These are phyloP conservation scores for Chaetomium sp. DNA, from an alignment of 2,329 filamentous ascomycete species.

Conservation along the genomic window DNA sequence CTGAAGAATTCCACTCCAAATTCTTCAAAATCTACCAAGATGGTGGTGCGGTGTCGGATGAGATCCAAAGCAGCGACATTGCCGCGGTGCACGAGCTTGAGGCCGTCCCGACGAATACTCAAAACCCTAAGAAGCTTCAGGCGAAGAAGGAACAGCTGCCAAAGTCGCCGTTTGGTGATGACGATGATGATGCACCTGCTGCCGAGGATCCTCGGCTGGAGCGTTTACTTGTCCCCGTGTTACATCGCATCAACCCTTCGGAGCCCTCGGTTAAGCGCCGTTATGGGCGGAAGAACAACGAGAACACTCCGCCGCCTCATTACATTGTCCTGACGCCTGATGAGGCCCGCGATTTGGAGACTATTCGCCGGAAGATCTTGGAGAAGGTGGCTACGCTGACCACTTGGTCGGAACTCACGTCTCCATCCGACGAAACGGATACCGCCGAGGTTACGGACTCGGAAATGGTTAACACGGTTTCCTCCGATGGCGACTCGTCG, in stretches of 20 bases:
- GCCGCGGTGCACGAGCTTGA: slow-evolving; percentile 73
- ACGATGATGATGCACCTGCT: slow-evolving; percentile 39
- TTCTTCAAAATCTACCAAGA: slow-evolving; percentile 87
- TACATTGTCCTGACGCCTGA: slow-evolving; percentile 71
- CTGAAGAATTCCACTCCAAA: slow-evolving; percentile 74
- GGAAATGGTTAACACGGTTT: slow-evolving; percentile 57
- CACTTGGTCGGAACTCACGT: slow-evolving; percentile 57
- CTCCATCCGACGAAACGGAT: slow-evolving; percentile 42
- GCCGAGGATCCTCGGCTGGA: slow-evolving; percentile 56
- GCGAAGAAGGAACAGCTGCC: slow-evolving; percentile 31
- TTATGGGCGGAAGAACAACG: slow-evolving; percentile 7
- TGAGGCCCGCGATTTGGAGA: slow-evolving; percentile 60
- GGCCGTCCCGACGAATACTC: slow-evolving; percentile 67
- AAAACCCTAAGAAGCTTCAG: slow-evolving; percentile 43
- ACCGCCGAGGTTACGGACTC: slow-evolving; percentile 54
- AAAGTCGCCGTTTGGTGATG: slow-evolving; percentile 41
- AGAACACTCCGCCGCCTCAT: slow-evolving; percentile 43
- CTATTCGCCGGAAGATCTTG: slow-evolving; percentile 73
- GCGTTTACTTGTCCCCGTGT: slow-evolving; percentile 62
- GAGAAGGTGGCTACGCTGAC: slow-evolving; percentile 71
- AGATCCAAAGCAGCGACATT: slow-evolving; percentile 60
- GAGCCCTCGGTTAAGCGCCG: slow-evolving; percentile 18
- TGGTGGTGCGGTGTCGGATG: slow-evolving; percentile 58
- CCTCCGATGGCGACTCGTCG: slow-evolving; percentile 58
- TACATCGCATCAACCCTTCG: slow-evolving; percentile 48